Conservation (phyloP, 2,329 filamentous ascomycete species). For the Cladosporium halotolerans region DNA sequence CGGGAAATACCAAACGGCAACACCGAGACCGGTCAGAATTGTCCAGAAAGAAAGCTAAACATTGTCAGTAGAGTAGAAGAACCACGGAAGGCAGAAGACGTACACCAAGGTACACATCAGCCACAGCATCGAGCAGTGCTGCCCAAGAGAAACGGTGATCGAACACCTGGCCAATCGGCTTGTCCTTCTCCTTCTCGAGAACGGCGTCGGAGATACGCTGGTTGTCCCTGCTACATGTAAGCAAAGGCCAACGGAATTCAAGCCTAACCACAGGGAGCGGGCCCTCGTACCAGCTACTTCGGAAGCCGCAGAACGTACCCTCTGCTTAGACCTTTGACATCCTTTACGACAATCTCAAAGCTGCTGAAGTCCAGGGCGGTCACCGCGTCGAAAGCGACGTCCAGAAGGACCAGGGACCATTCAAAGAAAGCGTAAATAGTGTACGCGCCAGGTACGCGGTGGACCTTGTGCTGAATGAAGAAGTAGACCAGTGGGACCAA, state of each 20-base stretch:
- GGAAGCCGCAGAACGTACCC: slow-evolving; percentile 98
- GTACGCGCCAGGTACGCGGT: slow-evolving; percentile 89
- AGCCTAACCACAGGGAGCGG: slow-evolving; percentile 14
- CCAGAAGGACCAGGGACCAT: slow-evolving; percentile 89
- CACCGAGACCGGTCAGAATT: slow-evolving; percentile 78
- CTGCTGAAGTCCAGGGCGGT: slow-evolving; percentile 86
- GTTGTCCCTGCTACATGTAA: slow-evolving; percentile 23
- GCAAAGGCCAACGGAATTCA: slow-evolving; percentile 1
- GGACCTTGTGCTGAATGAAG: slow-evolving; percentile 98
- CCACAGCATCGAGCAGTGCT: slow-evolving; percentile 70
- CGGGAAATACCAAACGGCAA: slow-evolving; percentile 95
- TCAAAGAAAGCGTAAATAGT: slow-evolving; percentile 98
- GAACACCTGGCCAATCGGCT: slow-evolving; percentile 64
- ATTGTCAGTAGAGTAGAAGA: slow-evolving; percentile 12
- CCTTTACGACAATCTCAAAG: slow-evolving; percentile 81
- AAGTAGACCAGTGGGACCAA: slow-evolving; percentile 89
- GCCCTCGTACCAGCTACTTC: slow-evolving; percentile 61
- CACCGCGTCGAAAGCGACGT: slow-evolving; percentile 93
- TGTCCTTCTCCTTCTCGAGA: slow-evolving; percentile 55
- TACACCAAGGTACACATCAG: slow-evolving; percentile 89
- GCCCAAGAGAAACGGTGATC: slow-evolving; percentile 65
- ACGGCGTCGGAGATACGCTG: slow-evolving; percentile 24
- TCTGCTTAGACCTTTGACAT: slow-evolving; percentile 85
- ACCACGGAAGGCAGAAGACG: slow-evolving; percentile 30
- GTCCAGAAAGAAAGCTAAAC: slow-evolving; percentile 89